Conservation (phyloP, 306 rosid species). For the Gynostemma pentaphyllum region DNA sequence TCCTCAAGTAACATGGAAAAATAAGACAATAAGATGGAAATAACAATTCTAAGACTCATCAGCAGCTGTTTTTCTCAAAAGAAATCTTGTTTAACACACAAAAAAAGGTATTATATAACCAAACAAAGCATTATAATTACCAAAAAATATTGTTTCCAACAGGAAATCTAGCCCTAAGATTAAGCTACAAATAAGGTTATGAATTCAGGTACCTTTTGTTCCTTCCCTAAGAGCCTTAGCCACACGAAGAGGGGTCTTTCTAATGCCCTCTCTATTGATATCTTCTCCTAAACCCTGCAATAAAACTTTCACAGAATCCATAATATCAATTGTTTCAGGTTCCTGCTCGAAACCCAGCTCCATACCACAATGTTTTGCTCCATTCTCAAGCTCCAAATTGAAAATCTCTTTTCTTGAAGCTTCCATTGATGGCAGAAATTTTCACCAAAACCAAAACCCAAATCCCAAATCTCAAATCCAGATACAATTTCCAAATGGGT, state of each 20-base stretch:
- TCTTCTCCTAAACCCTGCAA: slow-evolving; percentile 81
- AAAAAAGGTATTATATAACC: too few species aligned
- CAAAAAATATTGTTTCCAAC: too few species aligned
- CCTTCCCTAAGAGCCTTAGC: slow-evolving; percentile 94
- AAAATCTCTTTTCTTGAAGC: slow-evolving; percentile 68
- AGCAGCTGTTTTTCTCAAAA: too few species aligned
- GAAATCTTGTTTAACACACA: too few species aligned
- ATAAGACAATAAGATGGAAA: too few species aligned
- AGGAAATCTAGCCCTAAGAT: too few species aligned
- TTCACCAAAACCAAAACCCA: slow-evolving; percentile 9
- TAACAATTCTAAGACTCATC: too few species aligned
- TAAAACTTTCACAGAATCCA: slow-evolving; percentile 68
- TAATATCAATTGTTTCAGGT: slow-evolving; percentile 36
- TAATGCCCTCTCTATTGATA: slow-evolving; percentile 68
- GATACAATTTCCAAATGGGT: background rate
- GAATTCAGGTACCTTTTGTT: slow-evolving; percentile 49
- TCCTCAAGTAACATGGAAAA: background rate
- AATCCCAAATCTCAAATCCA: slow-evolving; percentile 17
- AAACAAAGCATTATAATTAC: too few species aligned
- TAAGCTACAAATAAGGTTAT: background rate
- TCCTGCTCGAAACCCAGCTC: slow-evolving; percentile 38
- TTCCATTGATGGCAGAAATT: slow-evolving; percentile 44
- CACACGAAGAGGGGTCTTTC: slow-evolving; percentile 83
- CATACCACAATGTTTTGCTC: slow-evolving; percentile 22
- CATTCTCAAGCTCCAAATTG: slow-evolving; percentile 52